phyloP scores from a whole-genome alignment of 2,329 filamentous ascomycete genomes.

The Fusarium sp. region DNA sequence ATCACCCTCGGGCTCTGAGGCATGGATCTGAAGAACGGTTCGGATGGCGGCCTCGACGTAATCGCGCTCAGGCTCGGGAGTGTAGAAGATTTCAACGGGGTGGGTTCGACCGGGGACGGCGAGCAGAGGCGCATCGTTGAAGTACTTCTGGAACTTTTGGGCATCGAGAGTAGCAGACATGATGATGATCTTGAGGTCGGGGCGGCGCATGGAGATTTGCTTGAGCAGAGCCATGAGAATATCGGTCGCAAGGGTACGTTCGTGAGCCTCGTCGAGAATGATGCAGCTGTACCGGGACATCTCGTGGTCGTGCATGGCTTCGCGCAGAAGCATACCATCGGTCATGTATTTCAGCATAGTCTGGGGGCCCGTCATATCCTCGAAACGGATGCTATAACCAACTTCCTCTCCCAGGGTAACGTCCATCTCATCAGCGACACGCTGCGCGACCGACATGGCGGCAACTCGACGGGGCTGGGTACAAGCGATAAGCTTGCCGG shows the following conservation, averaged over 20 bases:
- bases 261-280: conserved; percentile 98
- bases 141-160: conserved; percentile 98
- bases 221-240: conserved; percentile 97
- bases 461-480: conserved; percentile 98
- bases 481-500: conserved; percentile 93
- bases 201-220: conserved; percentile 84
- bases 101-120: conserved; percentile 96
- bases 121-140: conserved; percentile 92
- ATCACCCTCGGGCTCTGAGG: conserved; percentile 91
- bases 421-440: conserved; percentile 97
- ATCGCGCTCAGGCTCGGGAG: conserved; percentile 93
- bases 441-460: conserved; percentile 98
- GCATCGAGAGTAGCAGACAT: conserved; percentile 99
- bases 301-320: conserved; percentile 96
- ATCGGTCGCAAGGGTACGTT: conserved; percentile 96
- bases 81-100: conserved; percentile 99
- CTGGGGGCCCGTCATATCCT: conserved; percentile 90
- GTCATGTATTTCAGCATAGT: conserved; percentile 99
- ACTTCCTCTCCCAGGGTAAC: conserved; percentile 94
- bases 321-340: conserved; percentile 96
- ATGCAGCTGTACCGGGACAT: conserved; percentile 96
- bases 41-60: conserved; percentile 96
- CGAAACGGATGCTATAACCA: conserved; percentile 98
- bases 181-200: conserved; percentile 97
- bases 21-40: conserved; percentile 97